Evolutionary conservation across 2,329 filamentous ascomycete species (phyloP).

Genomic region (Cladosporium cucumerinum): DNA sequence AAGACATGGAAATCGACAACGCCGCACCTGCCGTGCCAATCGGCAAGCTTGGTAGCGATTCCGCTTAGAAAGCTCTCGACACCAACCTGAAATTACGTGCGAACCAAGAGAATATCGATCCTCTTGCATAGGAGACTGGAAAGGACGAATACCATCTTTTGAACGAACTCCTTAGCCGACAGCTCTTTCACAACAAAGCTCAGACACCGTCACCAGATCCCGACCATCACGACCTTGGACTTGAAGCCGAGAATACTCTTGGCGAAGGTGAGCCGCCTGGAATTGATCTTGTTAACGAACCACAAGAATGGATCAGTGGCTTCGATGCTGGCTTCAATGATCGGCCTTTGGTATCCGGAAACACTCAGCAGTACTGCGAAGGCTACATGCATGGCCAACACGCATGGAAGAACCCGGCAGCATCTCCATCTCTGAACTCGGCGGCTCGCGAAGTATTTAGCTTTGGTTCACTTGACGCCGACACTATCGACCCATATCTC

Average conservation of each 20-base stretch:
- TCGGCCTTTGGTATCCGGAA: neutral
- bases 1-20: slow-evolving; percentile 26
- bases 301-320: slow-evolving; percentile 2
- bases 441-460: neutral
- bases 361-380: neutral
- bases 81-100: too few species aligned
- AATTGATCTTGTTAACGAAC: neutral
- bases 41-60: too few species aligned
- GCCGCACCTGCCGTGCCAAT: neutral
- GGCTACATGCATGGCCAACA: slow-evolving; percentile 1
- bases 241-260: neutral
- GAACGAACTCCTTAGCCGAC: neutral
- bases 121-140: slow-evolving; percentile 2
- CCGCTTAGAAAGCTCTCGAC: neutral
- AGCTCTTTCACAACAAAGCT: neutral
- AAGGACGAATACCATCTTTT: neutral
- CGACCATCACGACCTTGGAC: neutral
- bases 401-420: neutral
- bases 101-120: slow-evolving; percentile 6
- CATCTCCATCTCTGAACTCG: neutral
- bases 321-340: slow-evolving; percentile 1
- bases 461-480: neutral
- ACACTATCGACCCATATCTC: neutral
- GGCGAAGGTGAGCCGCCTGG: neutral
- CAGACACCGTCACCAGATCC: neutral